Percentiles rank a stretch among this genome's conserved stretches.
Conservation (phyloP, 2,329 filamentous ascomycete species). For the Westerdykella aurantiaca region DNA sequence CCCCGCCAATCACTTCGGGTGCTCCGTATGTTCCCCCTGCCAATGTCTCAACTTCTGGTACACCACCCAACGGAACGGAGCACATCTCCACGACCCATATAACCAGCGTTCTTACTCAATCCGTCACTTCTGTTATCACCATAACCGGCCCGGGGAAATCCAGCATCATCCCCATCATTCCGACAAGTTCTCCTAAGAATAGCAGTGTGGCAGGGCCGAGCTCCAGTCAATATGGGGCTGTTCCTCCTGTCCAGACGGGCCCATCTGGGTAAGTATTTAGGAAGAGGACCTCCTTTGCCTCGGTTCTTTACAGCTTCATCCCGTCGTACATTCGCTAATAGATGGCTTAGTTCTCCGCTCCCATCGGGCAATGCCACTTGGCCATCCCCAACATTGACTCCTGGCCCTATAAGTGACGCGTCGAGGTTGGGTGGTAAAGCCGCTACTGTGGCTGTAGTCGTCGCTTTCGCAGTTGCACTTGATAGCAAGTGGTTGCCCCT, state of each 20-base stretch:
- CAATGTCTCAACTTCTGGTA: too few relatives aligned
- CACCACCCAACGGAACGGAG: too few relatives aligned
- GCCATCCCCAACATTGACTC: constrained; percentile 21
- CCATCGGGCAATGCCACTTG: constrained; percentile 12
- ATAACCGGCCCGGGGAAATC: not conserved
- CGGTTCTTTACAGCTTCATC: not conserved
- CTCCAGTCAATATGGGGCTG: not conserved
- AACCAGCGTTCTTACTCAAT: constrained; percentile 21
- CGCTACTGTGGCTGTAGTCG: constrained; percentile 21
- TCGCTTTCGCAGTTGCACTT: constrained; percentile 21
- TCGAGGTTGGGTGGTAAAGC: constrained; percentile 16
- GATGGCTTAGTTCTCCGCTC: not conserved
- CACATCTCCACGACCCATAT: constrained; percentile 13
- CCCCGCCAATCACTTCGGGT: not conserved
- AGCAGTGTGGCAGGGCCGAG: not conserved
- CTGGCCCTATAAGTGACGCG: constrained; percentile 20
- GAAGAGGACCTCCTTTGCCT: too few relatives aligned
- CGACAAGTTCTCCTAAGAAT: constrained; percentile 8
- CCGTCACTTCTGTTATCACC: constrained; percentile 18
- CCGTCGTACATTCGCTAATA: not conserved
- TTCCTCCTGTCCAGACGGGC: too few relatives aligned
- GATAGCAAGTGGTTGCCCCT: not conserved
- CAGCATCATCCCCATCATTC: constrained; percentile 3
- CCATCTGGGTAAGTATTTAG: too few relatives aligned
- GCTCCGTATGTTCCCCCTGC: not conserved